phyloP scores from a whole-genome alignment of 768 basidiomycete genomes.

The Leccinum disarticulatum region DNA sequence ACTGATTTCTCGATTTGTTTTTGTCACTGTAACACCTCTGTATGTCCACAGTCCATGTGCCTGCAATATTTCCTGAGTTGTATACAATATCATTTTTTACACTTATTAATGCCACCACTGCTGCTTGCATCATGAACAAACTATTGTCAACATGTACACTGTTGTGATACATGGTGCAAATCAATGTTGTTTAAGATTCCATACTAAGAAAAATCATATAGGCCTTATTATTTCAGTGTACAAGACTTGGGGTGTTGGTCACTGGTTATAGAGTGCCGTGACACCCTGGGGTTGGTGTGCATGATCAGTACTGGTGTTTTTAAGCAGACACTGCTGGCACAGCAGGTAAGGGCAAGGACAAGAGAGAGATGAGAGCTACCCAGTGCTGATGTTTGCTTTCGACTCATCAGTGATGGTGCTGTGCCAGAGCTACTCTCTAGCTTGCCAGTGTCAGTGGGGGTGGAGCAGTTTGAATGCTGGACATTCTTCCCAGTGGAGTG shows the following conservation, averaged over 20 bases:
- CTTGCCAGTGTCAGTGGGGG: background rate
- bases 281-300: slow-evolving; percentile 37
- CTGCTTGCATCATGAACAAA: too few species aligned
- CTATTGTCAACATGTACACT: too few species aligned
- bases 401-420: background rate
- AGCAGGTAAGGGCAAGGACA: background rate
- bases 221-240: too few species aligned
- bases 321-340: background rate
- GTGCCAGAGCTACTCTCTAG: background rate
- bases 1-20: too few species aligned
- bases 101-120: too few species aligned
- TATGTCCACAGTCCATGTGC: too few species aligned
- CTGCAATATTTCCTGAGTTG: too few species aligned
- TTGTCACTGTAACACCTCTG: too few species aligned
- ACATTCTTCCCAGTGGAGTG: background rate
- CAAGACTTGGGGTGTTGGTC: slow-evolving; percentile 15
- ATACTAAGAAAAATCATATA: too few species aligned
- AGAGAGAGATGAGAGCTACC: slow-evolving; percentile 2
- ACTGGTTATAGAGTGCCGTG: slow-evolving; percentile 47
- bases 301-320: background rate
- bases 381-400: background rate
- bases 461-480: background rate
- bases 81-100: too few species aligned
- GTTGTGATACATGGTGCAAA: too few species aligned
- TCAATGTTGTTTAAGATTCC: too few species aligned